Percentiles rank a stretch among this genome's conserved stretches.
Conservation (phyloP, 768 basidiomycete genomes). For the Pseudohyphozyma bogoriensis region DNA sequence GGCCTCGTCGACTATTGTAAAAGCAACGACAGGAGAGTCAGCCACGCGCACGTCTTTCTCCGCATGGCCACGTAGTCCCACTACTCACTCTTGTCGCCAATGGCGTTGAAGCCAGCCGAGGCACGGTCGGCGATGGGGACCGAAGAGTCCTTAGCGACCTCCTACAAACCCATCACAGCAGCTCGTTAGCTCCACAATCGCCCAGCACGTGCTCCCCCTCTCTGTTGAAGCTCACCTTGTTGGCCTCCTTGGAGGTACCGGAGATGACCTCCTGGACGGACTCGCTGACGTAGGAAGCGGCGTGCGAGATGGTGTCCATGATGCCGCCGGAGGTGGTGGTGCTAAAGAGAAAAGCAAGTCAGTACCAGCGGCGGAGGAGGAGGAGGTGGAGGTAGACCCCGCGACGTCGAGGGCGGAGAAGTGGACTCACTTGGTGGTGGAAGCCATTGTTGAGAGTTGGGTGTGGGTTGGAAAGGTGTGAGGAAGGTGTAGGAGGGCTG, state of each 20-base stretch:
- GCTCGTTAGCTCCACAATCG: too few species aligned
- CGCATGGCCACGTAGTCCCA: not conserved
- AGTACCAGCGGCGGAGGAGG: too few species aligned
- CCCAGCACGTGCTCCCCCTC: not conserved
- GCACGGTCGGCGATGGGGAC: slow-evolving; percentile 15
- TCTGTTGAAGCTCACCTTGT: not conserved
- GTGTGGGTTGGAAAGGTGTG: not conserved
- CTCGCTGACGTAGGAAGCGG: not conserved
- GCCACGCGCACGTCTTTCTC: not conserved
- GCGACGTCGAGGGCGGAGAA: too few species aligned
- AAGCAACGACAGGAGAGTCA: not conserved
- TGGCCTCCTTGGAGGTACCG: not conserved
- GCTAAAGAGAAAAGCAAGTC: too few species aligned
- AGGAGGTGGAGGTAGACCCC: too few species aligned
- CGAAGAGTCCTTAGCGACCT: slow-evolving; percentile 27
- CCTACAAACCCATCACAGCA: not conserved
- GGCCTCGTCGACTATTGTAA: not conserved
- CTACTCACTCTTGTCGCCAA: slow-evolving; percentile 21
- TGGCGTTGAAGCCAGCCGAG: slow-evolving; percentile 20
- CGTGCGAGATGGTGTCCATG: not conserved
- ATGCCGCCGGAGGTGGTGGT: not conserved
- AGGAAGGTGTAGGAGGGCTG: too few species aligned
- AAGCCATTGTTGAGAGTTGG: not conserved
- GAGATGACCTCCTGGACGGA: not conserved
- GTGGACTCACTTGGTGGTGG: not conserved